Conservation (phyloP, 2,329 filamentous ascomycete genomes). For the Verticillium dahliae region DNA sequence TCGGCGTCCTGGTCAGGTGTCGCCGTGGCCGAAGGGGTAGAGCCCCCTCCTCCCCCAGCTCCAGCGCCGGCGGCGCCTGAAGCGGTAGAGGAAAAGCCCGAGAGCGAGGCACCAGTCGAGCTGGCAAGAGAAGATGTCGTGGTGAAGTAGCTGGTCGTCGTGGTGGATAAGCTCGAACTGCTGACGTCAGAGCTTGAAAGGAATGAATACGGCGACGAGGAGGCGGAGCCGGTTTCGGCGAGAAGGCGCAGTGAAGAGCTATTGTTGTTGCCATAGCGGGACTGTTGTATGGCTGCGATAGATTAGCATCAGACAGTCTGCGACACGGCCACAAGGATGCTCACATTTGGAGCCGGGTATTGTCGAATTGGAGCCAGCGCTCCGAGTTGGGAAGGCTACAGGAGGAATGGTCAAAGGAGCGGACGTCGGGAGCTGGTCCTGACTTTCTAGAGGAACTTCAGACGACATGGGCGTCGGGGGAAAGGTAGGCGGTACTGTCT, state of each 20-base stretch:
- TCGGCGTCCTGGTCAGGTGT: slow-evolving; percentile 5
- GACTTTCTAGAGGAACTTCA: neutral
- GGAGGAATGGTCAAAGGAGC: neutral
- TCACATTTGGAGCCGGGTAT: neutral
- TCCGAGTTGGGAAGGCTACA: neutral
- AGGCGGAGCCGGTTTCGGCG: neutral
- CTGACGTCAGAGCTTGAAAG: neutral
- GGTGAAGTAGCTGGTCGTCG: neutral
- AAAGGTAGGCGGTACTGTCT: neutral
- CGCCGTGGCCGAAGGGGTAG: slow-evolving; percentile 14
- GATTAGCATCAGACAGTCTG: neutral
- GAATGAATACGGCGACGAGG: neutral
- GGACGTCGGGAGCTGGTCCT: slow-evolving; percentile 1
- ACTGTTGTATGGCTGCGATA: neutral
- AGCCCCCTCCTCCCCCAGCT: slow-evolving; percentile 1
- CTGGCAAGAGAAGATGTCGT: neutral
- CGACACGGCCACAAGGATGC: neutral
- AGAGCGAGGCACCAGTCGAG: neutral
- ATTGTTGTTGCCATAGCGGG: neutral
- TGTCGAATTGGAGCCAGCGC: slow-evolving; percentile 1
- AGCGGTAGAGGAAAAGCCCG: neutral
- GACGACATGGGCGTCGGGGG: neutral
- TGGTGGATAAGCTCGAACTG: neutral
- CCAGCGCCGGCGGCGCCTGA: neutral
- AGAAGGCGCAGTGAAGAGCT: neutral